A percentile compares a stretch with the other conserved stretches of the same genome.
Conservation (phyloP, 2,329 filamentous ascomycete species). For the Pseudogymnoascus sp. region DNA sequence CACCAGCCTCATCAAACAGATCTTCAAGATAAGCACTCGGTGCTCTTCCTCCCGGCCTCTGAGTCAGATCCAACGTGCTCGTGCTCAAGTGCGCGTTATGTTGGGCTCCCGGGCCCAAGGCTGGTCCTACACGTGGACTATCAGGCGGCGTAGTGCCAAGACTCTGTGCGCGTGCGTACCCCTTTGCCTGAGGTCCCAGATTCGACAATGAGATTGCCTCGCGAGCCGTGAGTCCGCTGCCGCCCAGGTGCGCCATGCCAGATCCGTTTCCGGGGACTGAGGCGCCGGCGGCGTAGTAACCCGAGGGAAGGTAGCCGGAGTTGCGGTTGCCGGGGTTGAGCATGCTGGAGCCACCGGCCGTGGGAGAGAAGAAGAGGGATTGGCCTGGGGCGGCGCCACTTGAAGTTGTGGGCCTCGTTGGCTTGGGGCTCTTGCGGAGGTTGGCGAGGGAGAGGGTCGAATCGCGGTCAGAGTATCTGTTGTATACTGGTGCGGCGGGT, state of each 20-base stretch:
- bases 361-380: conserved; percentile 85
- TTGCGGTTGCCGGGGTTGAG: conserved; percentile 51
- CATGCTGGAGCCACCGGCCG: conserved; percentile 56
- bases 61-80: conserved; percentile 57
- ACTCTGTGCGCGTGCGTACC: conserved; percentile 39
- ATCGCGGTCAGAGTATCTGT: conserved; percentile 49
- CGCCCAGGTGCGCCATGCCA: conserved; percentile 31
- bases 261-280: conserved; percentile 26
- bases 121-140: conserved; percentile 45
- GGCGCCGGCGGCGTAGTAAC: conserved; percentile 72
- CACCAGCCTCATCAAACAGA: conserved; percentile 64
- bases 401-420: conserved; percentile 25
- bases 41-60: conserved; percentile 54
- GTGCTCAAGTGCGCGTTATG: conserved; percentile 39
- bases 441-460: conserved; percentile 24
- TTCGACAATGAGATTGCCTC: conserved; percentile 51
- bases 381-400: conserved; percentile 21
- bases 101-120: conserved; percentile 16
- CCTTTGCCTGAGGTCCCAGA: conserved; percentile 42
- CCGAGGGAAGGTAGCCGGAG: conserved; percentile 78
- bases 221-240: conserved; percentile 19
- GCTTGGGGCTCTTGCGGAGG: conserved; percentile 26
- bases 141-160: conserved; percentile 42
- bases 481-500: conserved; percentile 50
- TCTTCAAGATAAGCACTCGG: conserved; percentile 89